phyloP scores from a whole-genome alignment of 352 stramenopile species.

The Peronosclerospora sorghi region DNA sequence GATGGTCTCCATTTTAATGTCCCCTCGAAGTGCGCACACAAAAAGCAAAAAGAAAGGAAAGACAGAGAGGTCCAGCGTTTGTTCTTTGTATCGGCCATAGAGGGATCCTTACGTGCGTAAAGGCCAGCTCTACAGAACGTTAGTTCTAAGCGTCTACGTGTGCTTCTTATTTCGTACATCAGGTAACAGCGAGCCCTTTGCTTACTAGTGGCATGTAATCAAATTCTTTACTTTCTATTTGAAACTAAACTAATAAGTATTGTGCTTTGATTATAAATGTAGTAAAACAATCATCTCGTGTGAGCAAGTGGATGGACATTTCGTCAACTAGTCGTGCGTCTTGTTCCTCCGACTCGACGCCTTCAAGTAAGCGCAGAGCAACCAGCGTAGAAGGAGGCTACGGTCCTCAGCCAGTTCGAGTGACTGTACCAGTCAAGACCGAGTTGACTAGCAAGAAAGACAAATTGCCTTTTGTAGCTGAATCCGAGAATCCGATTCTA shows the following conservation, averaged over 20 bases:
- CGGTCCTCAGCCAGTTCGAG: slow-evolving; percentile 3
- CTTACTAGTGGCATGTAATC: no score
- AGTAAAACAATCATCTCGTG: not conserved
- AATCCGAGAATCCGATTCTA: slow-evolving; percentile 49
- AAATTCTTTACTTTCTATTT: not conserved
- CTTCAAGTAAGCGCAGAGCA: no score
- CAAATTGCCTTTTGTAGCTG: slow-evolving; percentile 7
- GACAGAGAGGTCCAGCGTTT: slow-evolving; percentile 3
- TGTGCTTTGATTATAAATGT: not conserved
- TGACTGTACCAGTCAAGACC: slow-evolving; percentile 6
- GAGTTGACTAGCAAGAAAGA: slow-evolving; percentile 6
- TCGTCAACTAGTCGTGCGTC: no score
- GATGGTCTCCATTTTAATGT: slow-evolving; percentile 6
- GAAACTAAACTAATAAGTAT: no score
- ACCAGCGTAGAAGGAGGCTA: not conserved
- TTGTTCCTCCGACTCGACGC: no score
- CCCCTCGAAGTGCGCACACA: not conserved
- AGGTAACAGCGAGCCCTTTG: slow-evolving; percentile 1
- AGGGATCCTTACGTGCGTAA: no score
- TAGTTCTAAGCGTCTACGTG: not conserved
- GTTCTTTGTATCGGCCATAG: not conserved
- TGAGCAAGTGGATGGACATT: slow-evolving; percentile 12
- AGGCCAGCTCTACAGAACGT: not conserved
- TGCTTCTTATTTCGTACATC: not conserved
- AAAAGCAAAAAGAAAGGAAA: slow-evolving; percentile 10